Evolutionary conservation across 495 filamentous ascomycete species (phyloP).

Genomic region (Parathielavia appendiculata): DNA sequence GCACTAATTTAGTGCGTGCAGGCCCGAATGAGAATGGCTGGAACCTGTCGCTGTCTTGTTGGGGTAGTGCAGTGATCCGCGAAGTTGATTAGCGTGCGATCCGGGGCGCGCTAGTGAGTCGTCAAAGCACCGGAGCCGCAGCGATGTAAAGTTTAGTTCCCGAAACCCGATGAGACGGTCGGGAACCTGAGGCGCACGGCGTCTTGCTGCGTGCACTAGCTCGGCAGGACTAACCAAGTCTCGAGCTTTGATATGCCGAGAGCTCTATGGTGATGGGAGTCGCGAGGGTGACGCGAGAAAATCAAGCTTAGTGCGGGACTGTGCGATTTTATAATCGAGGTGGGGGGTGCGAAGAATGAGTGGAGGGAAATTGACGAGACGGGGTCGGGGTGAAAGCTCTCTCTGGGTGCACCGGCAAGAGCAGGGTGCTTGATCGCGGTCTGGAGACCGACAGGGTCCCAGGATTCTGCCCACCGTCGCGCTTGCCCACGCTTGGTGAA

Average conservation of each 20-base stretch:
- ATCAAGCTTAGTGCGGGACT: conserved; percentile 34
- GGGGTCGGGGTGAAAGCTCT: conserved; percentile 8
- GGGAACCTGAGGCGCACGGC: neutral
- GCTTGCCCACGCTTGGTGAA: conserved; percentile 15
- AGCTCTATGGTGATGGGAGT: neutral
- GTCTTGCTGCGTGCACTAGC: conserved; percentile 5
- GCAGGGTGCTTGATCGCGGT: neutral
- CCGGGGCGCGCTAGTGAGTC: conserved; percentile 7
- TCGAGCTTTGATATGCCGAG: neutral
- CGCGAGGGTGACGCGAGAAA: conserved; percentile 25
- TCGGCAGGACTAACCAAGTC: neutral
- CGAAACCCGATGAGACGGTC: conserved; percentile 2
- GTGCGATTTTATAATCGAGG: conserved; percentile 31
- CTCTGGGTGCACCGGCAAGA: neutral
- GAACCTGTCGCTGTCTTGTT: conserved; percentile 8
- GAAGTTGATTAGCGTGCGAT: conserved; percentile 14
- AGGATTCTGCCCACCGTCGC: conserved; percentile 2
- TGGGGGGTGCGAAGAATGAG: conserved; percentile 9
- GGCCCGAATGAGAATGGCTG: neutral
- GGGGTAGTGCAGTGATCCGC: conserved; percentile 4
- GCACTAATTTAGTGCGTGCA: conserved; percentile 11
- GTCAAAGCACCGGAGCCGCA: conserved; percentile 13
- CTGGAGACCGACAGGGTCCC: neutral
- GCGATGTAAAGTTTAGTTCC: conserved; percentile 14
- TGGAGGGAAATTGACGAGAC: conserved; percentile 20